Percentiles rank a stretch among this genome's conserved stretches.
Conservation (phyloP, 345 rosid species). For the Corchorus capsularis region DNA sequence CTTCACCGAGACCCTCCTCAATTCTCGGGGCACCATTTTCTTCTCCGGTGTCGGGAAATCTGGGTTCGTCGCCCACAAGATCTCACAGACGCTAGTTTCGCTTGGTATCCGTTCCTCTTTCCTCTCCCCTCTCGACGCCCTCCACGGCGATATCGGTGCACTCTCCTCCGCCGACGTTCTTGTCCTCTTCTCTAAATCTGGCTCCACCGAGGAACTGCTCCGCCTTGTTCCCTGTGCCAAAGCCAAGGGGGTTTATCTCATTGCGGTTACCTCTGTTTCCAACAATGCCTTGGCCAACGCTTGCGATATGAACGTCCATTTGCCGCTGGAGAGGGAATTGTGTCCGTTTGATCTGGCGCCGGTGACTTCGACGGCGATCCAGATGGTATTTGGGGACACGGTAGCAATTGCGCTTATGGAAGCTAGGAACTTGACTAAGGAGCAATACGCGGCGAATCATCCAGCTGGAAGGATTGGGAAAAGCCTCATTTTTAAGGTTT, state of each 20-base stretch:
- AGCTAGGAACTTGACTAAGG: slow-evolving; percentile 78
- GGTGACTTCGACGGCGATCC: slow-evolving; percentile 95
- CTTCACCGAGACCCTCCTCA: slow-evolving; percentile 74
- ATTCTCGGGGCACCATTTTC: slow-evolving; percentile 63
- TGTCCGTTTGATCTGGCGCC: slow-evolving; percentile 97
- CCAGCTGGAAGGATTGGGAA: slow-evolving; percentile 98
- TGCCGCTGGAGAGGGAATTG: slow-evolving; percentile 83
- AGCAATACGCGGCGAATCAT: slow-evolving; percentile 88
- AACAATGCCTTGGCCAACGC: slow-evolving; percentile 62
- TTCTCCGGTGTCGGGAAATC: slow-evolving; percentile 97
- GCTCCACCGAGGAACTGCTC: slow-evolving; percentile 87
- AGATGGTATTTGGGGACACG: slow-evolving; percentile 99
- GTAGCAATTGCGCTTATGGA: slow-evolving; percentile 95
- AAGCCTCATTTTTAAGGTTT: slow-evolving; percentile 88
- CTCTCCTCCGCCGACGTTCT: slow-evolving; percentile 54
- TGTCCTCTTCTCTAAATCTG: slow-evolving; percentile 84
- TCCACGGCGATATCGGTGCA: slow-evolving; percentile 91
- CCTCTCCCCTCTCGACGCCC: slow-evolving; percentile 88
- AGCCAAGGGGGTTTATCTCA: slow-evolving; percentile 69
- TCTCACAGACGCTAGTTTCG: slow-evolving; percentile 88
- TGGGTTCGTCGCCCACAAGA: slow-evolving; percentile 90
- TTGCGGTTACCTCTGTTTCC: slow-evolving; percentile 76
- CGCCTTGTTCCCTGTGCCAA: slow-evolving; percentile 89
- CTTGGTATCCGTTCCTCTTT: slow-evolving; percentile 73
- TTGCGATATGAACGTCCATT: slow-evolving; percentile 83